Evolutionary conservation across 2,329 filamentous ascomycete species (phyloP).

Genomic region (Huntiella decipiens): DNA sequence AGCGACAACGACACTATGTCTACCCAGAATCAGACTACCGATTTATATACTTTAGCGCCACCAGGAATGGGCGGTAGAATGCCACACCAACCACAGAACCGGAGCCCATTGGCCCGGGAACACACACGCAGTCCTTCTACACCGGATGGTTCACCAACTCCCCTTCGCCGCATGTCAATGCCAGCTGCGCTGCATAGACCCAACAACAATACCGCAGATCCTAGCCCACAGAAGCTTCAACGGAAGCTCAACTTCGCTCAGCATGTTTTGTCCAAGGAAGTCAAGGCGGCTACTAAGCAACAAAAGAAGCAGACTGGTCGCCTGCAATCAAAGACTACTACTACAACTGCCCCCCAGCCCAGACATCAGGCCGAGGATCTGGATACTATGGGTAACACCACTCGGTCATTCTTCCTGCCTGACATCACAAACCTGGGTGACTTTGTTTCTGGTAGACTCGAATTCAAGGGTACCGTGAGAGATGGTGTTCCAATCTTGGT

Average conservation of each 20-base stretch:
- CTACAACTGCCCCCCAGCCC: constrained; percentile 11
- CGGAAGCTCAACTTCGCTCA: constrained; percentile 11
- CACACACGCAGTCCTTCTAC: constrained; percentile 18
- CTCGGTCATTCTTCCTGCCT: constrained; percentile 34
- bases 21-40: constrained; percentile 17
- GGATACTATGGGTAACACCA: constrained; percentile 18
- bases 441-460: constrained; percentile 35
- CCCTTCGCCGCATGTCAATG: constrained; percentile 10
- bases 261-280: constrained; percentile 10
- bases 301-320: constrained; percentile 5
- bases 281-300: constrained; percentile 10
- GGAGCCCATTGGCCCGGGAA: constrained; percentile 22
- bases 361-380: constrained; percentile 4
- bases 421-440: constrained; percentile 36
- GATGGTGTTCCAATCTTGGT: constrained; percentile 38
- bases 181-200: constrained; percentile 9
- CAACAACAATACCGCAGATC: constrained; percentile 1
- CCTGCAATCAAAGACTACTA: background rate
- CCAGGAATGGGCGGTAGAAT: constrained; percentile 14
- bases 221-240: constrained; percentile 8
- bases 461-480: constrained; percentile 29
- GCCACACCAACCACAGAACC: constrained; percentile 16
- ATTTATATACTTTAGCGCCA: constrained; percentile 19
- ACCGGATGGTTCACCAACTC: constrained; percentile 8
- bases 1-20: constrained; percentile 30